phyloP scores from a whole-genome alignment of 331 rosid species.

The Malus hybrid region DNA sequence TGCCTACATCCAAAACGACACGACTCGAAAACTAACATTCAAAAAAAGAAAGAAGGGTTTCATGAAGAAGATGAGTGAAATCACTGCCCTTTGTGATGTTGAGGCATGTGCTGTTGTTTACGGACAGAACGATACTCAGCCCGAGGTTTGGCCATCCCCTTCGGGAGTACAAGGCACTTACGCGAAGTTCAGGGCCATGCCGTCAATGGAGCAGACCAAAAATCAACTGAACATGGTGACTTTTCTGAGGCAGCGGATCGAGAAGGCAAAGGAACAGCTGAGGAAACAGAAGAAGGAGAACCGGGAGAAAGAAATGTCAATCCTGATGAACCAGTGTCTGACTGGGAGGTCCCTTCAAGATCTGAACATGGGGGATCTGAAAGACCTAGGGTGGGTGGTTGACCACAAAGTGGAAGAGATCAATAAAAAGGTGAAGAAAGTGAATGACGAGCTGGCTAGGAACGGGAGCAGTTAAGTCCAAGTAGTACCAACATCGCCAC shows the following conservation, averaged over 20 bases:
- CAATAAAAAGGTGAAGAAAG: no score
- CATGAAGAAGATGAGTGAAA: conserved; percentile 43
- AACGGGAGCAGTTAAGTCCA: no score
- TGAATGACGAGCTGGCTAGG: no score
- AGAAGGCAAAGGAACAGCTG: conserved; percentile 32
- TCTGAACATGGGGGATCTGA: conserved; percentile 15
- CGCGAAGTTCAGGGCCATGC: conserved; percentile 14
- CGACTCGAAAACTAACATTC: conserved; percentile 45
- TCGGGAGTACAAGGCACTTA: conserved; percentile 18
- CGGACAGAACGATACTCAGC: conserved; percentile 26
- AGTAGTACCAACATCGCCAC: no score
- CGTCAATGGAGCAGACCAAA: conserved; percentile 29
- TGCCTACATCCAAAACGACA: conserved; percentile 20
- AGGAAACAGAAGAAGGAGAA: conserved; percentile 29
- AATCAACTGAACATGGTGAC: conserved; percentile 48
- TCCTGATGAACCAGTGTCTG: conserved; percentile 21
- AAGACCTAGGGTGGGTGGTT: conserved; percentile 19
- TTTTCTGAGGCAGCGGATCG: conserved; percentile 36
- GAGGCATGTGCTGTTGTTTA: conserved; percentile 49
- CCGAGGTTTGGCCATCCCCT: conserved; percentile 37
- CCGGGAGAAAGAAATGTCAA: conserved; percentile 26
- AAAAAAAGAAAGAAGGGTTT: conserved; percentile 56
- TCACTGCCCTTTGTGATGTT: conserved; percentile 47
- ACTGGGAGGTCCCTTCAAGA: neutral
- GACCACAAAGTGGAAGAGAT: neutral